Evolutionary conservation across 164 flowering plant species (phyloP).

Genomic region (Amborella trichopoda): DNA sequence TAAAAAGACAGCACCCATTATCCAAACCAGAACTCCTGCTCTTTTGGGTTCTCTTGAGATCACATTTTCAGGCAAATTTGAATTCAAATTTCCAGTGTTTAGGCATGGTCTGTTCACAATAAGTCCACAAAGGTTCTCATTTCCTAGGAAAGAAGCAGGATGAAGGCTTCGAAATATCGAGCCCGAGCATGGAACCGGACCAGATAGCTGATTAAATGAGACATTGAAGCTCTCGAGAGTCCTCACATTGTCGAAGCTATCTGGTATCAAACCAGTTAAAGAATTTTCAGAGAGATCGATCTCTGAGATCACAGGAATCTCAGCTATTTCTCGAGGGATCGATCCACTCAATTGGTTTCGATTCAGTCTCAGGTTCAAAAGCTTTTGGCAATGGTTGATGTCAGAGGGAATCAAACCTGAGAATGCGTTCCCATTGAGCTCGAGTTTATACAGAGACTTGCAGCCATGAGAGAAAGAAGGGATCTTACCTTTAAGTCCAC

Average conservation of each 20-base stretch:
- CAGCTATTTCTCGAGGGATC: constrained; percentile 77
- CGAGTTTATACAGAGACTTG: constrained; percentile 49
- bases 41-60: constrained; percentile 28
- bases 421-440: constrained; percentile 49
- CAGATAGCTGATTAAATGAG: constrained; percentile 59
- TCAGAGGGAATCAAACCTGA: constrained; percentile 71
- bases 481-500: constrained; percentile 37
- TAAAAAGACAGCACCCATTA: constrained; percentile 67
- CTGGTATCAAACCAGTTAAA: constrained; percentile 70
- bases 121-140: constrained; percentile 66
- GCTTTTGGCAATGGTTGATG: constrained; percentile 69
- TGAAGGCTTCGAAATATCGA: constrained; percentile 47
- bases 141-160: constrained; percentile 69
- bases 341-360: constrained; percentile 52
- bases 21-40: constrained; percentile 73
- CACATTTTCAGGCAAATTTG: constrained; percentile 5
- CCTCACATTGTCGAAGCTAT: constrained; percentile 44
- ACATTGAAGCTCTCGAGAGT: constrained; percentile 80
- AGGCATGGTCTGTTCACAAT: constrained; percentile 37
- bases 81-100: constrained; percentile 7
- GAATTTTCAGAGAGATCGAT: constrained; percentile 65
- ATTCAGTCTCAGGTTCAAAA: constrained; percentile 39
- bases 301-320: constrained; percentile 58
- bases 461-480: constrained; percentile 71
- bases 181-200: constrained; percentile 57